phyloP scores from a whole-genome alignment of 495 filamentous ascomycete genomes.

The Neurospora sp. region DNA sequence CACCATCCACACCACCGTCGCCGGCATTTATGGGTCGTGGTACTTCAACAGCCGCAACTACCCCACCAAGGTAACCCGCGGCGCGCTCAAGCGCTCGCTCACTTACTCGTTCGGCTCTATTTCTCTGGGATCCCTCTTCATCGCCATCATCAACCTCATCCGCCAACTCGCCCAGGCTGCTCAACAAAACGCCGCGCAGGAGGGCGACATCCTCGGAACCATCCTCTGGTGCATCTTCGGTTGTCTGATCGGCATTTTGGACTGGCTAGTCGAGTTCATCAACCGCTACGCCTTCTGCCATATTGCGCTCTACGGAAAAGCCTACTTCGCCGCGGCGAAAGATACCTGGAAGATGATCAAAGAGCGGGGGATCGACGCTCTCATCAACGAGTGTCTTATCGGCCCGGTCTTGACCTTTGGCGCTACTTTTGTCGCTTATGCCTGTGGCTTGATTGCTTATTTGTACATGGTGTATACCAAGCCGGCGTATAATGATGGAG shows the following conservation, averaged over 20 bases:
- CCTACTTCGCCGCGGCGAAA: constrained; percentile 76
- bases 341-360: constrained; percentile 88
- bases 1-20: constrained; percentile 77
- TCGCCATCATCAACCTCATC: constrained; percentile 79
- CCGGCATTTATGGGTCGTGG: constrained; percentile 86
- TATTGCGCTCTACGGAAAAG: constrained; percentile 84
- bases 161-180: constrained; percentile 68
- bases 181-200: constrained; percentile 47
- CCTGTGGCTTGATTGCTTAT: constrained; percentile 72
- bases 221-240: constrained; percentile 62
- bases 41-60: constrained; percentile 71
- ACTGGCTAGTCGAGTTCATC: constrained; percentile 75
- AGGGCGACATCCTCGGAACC: constrained; percentile 59
- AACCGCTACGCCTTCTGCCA: constrained; percentile 84
- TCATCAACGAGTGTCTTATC: constrained; percentile 84
- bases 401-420: constrained; percentile 87
- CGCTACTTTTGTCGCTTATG: constrained; percentile 70
- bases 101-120: constrained; percentile 92
- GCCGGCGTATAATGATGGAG: constrained; percentile 64
- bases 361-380: constrained; percentile 79
- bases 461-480: constrained; percentile 68
- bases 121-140: constrained; percentile 70
- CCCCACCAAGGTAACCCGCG: constrained; percentile 65
- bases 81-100: constrained; percentile 63
- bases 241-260: constrained; percentile 66